Evolutionary conservation across 768 basidiomycete species (phyloP), one percentile per base, ranked within the genome.

Genomic region (Lactarius sanguifluus): DNA sequence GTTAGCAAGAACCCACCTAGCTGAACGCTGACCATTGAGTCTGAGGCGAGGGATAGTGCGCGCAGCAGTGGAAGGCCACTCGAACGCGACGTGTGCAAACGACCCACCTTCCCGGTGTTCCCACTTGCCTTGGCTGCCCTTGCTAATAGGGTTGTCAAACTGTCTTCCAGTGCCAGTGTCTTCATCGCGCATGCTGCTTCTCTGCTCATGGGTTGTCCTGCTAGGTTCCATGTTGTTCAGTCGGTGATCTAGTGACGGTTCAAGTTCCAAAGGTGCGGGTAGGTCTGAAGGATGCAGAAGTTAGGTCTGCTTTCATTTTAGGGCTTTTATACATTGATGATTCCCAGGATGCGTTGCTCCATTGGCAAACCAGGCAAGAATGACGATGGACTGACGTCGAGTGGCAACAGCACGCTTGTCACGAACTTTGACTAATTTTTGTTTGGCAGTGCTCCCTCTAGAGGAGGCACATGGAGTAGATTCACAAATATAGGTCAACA

Each of bases 361-460:
- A 57, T 20, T 57, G 56, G 23, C 15, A 30, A 30, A 38, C n/a
- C 40, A 4, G 36, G 41, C 30, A 34, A 28, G 23, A 20, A 30
- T 58, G 65, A 59, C 40, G 57, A 40, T 6, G 15, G 30, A n/a
- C 47, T 66, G 65, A 66, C 65, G 57, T 66, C 36, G n/a, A 59
- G 7, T 41, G n/a, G 16, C 20, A 30, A 18, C 5, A 6, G 8
- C 32, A 32, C 30, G 30, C 20, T 45, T 20, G 20, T 45, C 9
- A 45, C 2, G 9, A 9, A 20, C 3, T n/a, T 45, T n/a, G 43
- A n/a, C 43, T n/a, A 45, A 9, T n/a, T 43, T 43, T 20, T 43
- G 7, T 43, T 43, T 3, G 20, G 20, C 41, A 12, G 10, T 36
- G 43, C 18, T 20, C 20, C 43, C 43, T 45, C 7, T 45, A 45